Base-by-base conservation (phyloP, 2,329 filamentous ascomycete species). In the Paecilomyces variotii region DNA sequence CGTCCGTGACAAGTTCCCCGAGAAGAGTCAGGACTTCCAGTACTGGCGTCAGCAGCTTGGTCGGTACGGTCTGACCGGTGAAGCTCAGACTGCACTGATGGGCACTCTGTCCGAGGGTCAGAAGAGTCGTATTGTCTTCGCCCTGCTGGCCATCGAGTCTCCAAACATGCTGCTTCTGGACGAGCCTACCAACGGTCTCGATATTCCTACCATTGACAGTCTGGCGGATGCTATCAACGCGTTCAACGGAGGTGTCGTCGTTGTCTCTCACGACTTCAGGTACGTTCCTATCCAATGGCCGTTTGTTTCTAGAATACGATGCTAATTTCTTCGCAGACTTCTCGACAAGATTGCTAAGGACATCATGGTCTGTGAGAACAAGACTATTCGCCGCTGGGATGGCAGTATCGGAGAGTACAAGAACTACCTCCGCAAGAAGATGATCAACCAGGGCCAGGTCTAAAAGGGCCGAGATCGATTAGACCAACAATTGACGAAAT, bases 301-400 rank as follows among this genome's bases (percentile, higher is more conserved):
- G 5, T 19, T 57, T 26, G 54, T 58, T 54, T 7, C 52, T 50
- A 62, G 54, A 62, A 45, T 55, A 57, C 27, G 25, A 56, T 39
- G 57, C 63, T 61, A 56, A 53, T 55, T 51, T 61, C 61, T 66
- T 35, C n/a, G 55, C 68, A 95, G 93, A 82, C 82, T 99, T 71
- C 87, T 99, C 65, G 94, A 99, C 85, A 97, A 96, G 84, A 97
- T 99, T 76, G 94, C 94, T 68, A 99, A 99, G 84, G 91, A 99
- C 77, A 99, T 99, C 78, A 87, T 99, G 80, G 94, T 99, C 58
- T 99, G 95, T 79, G 94, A 99, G 81, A 91, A 99, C 86, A 91
- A 92, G 84, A 92, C 91, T 12, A 91, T 97, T 68, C 87, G 84
- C 68, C 79, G 85, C 70, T 99, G 94, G 94, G 87, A 93, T 63